These are phyloP conservation scores for Phytophthora rubi DNA, from an alignment of 352 stramenopile genomes.

Conservation along the genomic window DNA sequence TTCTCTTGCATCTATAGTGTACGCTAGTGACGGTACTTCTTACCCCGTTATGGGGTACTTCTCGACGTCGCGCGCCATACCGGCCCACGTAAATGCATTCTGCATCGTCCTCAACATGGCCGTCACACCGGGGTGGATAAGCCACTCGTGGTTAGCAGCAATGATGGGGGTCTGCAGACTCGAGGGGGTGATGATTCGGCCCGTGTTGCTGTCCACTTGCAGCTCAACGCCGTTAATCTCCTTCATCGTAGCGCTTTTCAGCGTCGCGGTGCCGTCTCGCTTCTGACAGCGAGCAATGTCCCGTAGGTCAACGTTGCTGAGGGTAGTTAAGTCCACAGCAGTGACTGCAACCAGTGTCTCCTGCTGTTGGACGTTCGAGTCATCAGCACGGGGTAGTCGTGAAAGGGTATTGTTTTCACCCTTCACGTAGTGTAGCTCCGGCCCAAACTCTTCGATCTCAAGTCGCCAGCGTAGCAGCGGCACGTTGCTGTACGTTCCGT, in stretches of 20 bases:
- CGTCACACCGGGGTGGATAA: not conserved
- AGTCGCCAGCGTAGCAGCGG: not conserved
- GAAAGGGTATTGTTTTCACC: not conserved
- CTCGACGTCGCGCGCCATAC: not conserved
- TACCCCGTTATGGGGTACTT: not conserved
- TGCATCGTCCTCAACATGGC: constrained; percentile 1
- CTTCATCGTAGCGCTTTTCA: not conserved
- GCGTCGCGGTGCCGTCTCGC: not conserved
- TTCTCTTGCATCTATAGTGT: too few species aligned
- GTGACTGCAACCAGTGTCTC: too few species aligned
- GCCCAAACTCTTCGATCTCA: not conserved
- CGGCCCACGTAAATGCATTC: not conserved
- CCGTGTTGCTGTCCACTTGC: not conserved
- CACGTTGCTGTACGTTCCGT: not conserved
- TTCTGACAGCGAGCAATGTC: too few species aligned
- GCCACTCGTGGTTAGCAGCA: constrained; percentile 1
- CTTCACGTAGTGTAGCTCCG: not conserved
- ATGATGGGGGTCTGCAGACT: not conserved
- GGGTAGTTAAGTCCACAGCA: too few species aligned
- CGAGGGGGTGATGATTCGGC: not conserved
- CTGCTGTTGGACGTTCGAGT: too few species aligned
- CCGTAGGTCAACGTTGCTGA: too few species aligned
- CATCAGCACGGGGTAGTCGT: not conserved
- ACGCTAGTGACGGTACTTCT: too few species aligned
- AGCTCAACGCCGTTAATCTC: not conserved